Evolutionary conservation across 2,329 filamentous ascomycete genomes (phyloP).

Genomic region (Neospermospora avenae): DNA sequence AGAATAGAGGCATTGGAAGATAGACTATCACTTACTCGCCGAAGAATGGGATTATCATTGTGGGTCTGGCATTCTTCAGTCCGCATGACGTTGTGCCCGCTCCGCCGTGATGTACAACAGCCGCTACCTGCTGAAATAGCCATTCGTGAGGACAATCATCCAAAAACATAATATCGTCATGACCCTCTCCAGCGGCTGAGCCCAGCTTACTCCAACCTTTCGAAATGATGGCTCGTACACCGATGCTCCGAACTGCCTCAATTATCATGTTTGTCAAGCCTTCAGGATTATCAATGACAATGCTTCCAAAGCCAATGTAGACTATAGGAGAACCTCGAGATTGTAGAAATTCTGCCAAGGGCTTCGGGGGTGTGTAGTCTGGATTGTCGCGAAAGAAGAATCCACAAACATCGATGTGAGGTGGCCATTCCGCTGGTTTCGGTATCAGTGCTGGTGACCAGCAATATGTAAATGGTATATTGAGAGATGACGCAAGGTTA

Average conservation of each 20-base stretch:
- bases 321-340: slow-evolving; percentile 19
- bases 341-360: slow-evolving; percentile 19
- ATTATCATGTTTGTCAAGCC: slow-evolving; percentile 37
- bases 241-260: slow-evolving; percentile 34
- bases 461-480: slow-evolving; percentile 20
- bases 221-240: slow-evolving; percentile 38
- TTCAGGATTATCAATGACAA: slow-evolving; percentile 36
- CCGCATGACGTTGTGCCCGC: slow-evolving; percentile 35
- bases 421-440: slow-evolving; percentile 20
- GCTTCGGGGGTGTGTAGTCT: slow-evolving; percentile 41
- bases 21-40: slow-evolving; percentile 32
- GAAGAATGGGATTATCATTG: slow-evolving; percentile 41
- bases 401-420: slow-evolving; percentile 55
- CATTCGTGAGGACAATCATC: slow-evolving; percentile 30
- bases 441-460: slow-evolving; percentile 21
- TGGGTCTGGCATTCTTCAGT: slow-evolving; percentile 37
- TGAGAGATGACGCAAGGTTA: slow-evolving; percentile 11
- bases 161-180: slow-evolving; percentile 11
- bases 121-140: slow-evolving; percentile 36
- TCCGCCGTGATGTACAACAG: slow-evolving; percentile 9
- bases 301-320: slow-evolving; percentile 26
- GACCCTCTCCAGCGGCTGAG: neutral
- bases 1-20: neutral
- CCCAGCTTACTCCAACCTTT: slow-evolving; percentile 39
- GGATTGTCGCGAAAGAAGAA: slow-evolving; percentile 70